These are phyloP conservation scores for Alternaria incomplexa DNA, from an alignment of 2,329 filamentous ascomycete genomes.

Conservation along the genomic window DNA sequence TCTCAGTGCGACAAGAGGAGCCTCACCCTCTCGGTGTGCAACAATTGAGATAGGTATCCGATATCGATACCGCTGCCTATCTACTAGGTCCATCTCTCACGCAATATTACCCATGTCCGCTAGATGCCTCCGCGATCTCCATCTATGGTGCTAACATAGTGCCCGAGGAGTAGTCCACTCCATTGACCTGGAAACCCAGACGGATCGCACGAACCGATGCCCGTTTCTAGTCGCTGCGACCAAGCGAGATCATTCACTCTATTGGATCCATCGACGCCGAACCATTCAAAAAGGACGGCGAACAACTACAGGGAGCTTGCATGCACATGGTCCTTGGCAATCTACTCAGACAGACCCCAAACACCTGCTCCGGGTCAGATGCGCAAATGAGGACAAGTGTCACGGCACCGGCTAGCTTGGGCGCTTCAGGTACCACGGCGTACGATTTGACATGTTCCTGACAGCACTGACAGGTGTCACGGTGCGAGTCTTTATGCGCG, in stretches of 20 bases:
- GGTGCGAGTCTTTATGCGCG: constrained; percentile 21
- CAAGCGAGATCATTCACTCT: not conserved
- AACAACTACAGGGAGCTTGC: constrained; percentile 4
- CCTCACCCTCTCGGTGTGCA: not conserved
- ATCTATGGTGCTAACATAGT: constrained; percentile 6
- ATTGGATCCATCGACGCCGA: not conserved
- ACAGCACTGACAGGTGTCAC: constrained; percentile 34
- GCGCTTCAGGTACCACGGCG: constrained; percentile 7
- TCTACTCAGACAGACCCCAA: not conserved
- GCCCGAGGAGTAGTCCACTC: constrained; percentile 6
- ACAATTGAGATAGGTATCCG: constrained; percentile 8
- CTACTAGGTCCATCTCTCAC: not conserved
- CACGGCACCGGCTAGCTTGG: not conserved
- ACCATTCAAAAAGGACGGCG: not conserved
- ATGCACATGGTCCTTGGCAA: constrained; percentile 8
- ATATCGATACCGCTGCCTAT: not conserved
- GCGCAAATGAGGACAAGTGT: constrained; percentile 10
- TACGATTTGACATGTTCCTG: constrained; percentile 18
- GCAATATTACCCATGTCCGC: not conserved
- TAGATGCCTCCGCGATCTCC: not conserved
- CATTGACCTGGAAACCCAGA: constrained; percentile 10
- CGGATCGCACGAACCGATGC: not conserved
- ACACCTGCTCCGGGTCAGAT: constrained; percentile 14
- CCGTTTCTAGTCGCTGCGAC: not conserved
- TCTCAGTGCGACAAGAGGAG: constrained; percentile 2